Evolutionary conservation across 1,284 basidiomycete genomes (phyloP).

Genomic region (Ceratobasidium sp.): DNA sequence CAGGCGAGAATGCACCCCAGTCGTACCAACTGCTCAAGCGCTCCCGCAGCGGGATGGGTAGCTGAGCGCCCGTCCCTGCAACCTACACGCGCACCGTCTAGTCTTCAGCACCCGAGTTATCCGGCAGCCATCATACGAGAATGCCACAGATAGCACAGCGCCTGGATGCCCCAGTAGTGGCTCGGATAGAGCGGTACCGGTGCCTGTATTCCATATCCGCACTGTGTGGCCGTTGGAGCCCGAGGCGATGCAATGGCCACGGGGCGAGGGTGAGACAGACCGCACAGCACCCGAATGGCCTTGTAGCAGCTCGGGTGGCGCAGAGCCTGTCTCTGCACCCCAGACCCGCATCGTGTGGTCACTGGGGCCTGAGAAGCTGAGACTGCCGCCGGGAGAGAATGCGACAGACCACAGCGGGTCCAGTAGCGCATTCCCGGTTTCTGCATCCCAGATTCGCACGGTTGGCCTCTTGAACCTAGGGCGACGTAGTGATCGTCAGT

Average conservation of each 20-base stretch:
- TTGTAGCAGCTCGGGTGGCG: too few relatives aligned
- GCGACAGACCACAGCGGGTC: too few relatives aligned
- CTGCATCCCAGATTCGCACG: too few relatives aligned
- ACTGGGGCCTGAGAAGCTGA: too few relatives aligned
- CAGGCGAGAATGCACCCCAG: background rate
- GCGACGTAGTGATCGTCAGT: too few relatives aligned
- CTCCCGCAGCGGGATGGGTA: background rate
- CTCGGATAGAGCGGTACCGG: background rate
- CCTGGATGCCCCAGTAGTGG: background rate
- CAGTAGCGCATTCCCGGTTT: too few relatives aligned
- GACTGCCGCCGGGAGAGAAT: background rate
- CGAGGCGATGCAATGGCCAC: too few relatives aligned
- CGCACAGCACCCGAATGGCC: too few relatives aligned
- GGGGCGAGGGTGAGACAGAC: background rate
- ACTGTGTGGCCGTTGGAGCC: too few relatives aligned
- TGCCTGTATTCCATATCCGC: background rate
- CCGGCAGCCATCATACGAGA: background rate
- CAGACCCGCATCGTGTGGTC: too few relatives aligned
- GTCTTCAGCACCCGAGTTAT: slow-evolving; percentile 43
- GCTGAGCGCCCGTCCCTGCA: background rate
- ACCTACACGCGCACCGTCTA: slow-evolving; percentile 20
- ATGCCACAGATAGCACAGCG: background rate
- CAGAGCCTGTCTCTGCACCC: too few relatives aligned
- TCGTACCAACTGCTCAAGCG: background rate
- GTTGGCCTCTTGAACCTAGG: too few relatives aligned